phyloP scores from a whole-genome alignment of 352 stramenopile species.

The Phytophthora foliorum region DNA sequence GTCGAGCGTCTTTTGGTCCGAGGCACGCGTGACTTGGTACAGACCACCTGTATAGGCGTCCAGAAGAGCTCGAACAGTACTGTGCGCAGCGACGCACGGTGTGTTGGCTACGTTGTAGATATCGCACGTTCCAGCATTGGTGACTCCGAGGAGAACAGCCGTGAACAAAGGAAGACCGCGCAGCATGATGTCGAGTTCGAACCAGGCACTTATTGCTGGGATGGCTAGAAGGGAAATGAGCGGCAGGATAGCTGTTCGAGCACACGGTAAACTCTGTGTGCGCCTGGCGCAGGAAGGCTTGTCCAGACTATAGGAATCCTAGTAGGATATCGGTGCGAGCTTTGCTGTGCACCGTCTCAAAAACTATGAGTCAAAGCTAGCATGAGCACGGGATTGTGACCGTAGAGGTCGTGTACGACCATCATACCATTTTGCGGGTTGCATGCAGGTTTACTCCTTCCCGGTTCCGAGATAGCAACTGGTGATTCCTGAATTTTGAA shows the following conservation, averaged over 20 bases:
- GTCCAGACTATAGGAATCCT: too few species aligned
- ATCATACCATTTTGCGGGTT: too few species aligned
- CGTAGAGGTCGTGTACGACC: too few species aligned
- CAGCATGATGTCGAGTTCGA: conserved; percentile 12
- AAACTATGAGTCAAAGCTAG: neutral
- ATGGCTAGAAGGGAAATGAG: conserved; percentile 21
- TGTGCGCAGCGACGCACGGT: conserved; percentile 34
- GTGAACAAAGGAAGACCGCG: conserved; percentile 21
- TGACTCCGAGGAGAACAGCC: conserved; percentile 15
- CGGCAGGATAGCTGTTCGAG: neutral
- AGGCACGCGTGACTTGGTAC: conserved; percentile 35
- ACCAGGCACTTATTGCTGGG: neutral
- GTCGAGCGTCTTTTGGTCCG: conserved; percentile 21
- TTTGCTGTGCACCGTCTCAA: conserved; percentile 25
- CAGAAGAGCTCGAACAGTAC: conserved; percentile 28
- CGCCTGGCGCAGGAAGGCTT: neutral
- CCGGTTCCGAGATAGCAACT: neutral
- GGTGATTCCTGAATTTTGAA: neutral
- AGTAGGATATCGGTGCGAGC: conserved; percentile 7
- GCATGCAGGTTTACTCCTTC: neutral
- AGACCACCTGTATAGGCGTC: conserved; percentile 17
- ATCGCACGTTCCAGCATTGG: conserved; percentile 31
- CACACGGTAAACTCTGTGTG: neutral
- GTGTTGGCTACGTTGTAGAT: conserved; percentile 32
- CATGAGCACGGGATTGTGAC: conserved; percentile 16